Base-by-base conservation (phyloP, 768 basidiomycete species). In the Naganishia randhawae region DNA sequence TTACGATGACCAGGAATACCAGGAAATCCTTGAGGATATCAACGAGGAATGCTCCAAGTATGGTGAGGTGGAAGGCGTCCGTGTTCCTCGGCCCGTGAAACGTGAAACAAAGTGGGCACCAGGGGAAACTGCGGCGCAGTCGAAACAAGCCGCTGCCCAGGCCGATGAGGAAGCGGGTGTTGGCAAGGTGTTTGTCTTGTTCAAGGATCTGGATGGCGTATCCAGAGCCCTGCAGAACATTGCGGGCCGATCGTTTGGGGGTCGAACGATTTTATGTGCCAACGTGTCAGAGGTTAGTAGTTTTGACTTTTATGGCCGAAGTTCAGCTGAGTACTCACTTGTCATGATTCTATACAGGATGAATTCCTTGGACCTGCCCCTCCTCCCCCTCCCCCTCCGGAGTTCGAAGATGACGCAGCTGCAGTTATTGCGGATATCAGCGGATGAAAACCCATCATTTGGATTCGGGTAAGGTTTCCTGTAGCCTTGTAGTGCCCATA, bases 161-260 rank as follows among this genome's bases (percentile, higher is more conserved):
- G 57, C 65, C 17, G 80, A 80, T 63, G 93, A 96, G 78, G 90
- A 89, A 33, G 84, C 89, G 1, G 96, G 95, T 63, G 92, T 99
- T 25, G 95, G 96, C 50, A 85, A 93, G 57, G 96, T 99, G 16
- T 98, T 95, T 78, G 93, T 99, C 71, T 89, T 91, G 82, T 99
- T 89, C 77, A 75, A 73, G 52, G 83, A 87, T 25, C 78, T 87
- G 29, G 82, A 83, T 16, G 83, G 85, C 51, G 91, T 92, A 19
- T 83, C 83, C 37, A 82, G 78, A 67, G 96, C 90, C 27, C 84
- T 98, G 78, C 89, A 89, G 78, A 86, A 87, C 45, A 84, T 99
- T 68, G 57, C 57, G 2, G 57, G 57, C 27, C 57, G 57, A 61
- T 61, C 57, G 69, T 82, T 82, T 64, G 81, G 76, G 9, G 80